These are phyloP conservation scores for Penicillium brasilianum DNA, from an alignment of 2,329 filamentous ascomycete genomes.

Conservation along the genomic window DNA sequence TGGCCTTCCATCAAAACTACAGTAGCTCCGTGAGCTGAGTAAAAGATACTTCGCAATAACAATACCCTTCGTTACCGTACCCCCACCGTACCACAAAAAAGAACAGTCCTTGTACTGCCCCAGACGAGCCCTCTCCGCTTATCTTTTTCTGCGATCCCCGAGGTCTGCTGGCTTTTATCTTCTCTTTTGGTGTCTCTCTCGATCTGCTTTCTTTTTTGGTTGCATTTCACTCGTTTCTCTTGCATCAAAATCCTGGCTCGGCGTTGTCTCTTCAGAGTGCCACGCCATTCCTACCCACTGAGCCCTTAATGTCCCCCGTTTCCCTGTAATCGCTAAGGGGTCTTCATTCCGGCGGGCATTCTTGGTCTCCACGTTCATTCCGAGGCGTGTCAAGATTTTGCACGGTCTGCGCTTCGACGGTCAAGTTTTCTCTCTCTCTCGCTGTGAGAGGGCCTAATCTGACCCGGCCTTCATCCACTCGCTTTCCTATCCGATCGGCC, in stretches of 20 bases:
- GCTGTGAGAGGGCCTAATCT: neutral
- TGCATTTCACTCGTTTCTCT: constrained; percentile 8
- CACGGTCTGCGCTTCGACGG: constrained; percentile 9
- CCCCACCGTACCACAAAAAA: neutral
- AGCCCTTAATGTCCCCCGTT: neutral
- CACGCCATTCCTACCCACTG: neutral
- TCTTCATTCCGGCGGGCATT: constrained; percentile 26
- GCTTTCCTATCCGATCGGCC: constrained; percentile 12
- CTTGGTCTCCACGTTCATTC: constrained; percentile 26
- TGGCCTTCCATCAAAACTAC: too few relatives aligned
- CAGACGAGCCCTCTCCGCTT: constrained; percentile 4
- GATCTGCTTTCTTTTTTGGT: neutral
- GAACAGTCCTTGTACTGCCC: neutral
- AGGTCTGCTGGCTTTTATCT: constrained; percentile 10
- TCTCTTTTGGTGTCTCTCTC: neutral
- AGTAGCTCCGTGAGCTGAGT: neutral
- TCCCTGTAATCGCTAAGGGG: constrained; percentile 21
- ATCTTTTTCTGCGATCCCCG: constrained; percentile 13
- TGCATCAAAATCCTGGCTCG: neutral
- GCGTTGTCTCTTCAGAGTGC: neutral
- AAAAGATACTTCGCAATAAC: too few relatives aligned
- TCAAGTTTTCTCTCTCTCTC: constrained; percentile 1
- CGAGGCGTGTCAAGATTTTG: constrained; percentile 15
- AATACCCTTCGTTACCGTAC: neutral
- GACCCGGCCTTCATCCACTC: constrained; percentile 15